Percentiles rank a stretch among this genome's conserved stretches.
Conservation (phyloP, 179 eudicot genomes). For the Gypsophila paniculata region DNA sequence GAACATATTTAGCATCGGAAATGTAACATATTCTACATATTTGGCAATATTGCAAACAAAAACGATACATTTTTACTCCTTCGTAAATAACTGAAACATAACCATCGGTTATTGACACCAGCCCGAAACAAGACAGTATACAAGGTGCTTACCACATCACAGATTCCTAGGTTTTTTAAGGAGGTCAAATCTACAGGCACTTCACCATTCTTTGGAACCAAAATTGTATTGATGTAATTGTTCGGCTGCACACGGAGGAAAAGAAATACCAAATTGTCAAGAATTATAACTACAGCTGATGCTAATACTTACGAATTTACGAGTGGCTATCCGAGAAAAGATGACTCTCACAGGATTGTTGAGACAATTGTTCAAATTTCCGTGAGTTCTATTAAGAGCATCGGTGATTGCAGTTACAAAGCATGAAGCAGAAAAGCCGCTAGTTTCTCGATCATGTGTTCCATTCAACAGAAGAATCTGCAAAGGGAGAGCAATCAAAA, state of each 20-base stretch:
- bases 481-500: constrained; percentile 13
- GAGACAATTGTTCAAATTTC: constrained; percentile 59
- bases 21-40: background rate
- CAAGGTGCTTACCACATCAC: constrained; percentile 53
- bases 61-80: background rate
- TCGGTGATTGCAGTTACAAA: constrained; percentile 90
- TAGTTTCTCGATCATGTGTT: constrained; percentile 79
- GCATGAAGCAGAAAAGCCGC: constrained; percentile 73
- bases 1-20: constrained; percentile 1
- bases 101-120: background rate
- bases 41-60: background rate
- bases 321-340: background rate
- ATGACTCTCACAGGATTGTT: constrained; percentile 52
- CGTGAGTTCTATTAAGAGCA: constrained; percentile 88
- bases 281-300: background rate
- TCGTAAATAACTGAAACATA: background rate
- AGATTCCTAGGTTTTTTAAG: constrained; percentile 60
- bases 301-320: background rate
- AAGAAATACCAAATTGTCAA: background rate
- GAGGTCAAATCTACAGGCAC: constrained; percentile 48
- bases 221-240: constrained; percentile 65
- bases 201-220: constrained; percentile 78
- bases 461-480: constrained; percentile 93
- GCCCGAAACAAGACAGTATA: background rate
- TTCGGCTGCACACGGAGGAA: constrained; percentile 53